phyloP scores from a whole-genome alignment of 371 early-diverging fungal genomes.

The Phascolomyces articulosus region DNA sequence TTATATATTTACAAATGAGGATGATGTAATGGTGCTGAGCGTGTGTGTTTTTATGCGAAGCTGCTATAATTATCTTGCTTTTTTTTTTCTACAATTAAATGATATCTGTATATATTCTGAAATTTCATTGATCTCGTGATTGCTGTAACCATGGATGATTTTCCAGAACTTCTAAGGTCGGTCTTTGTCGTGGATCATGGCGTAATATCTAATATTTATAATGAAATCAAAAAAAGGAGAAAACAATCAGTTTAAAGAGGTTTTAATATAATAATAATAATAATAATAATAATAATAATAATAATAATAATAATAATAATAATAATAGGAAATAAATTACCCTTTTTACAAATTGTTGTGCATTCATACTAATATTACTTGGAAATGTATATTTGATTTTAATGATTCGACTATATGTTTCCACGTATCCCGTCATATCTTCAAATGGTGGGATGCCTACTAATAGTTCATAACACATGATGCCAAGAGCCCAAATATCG shows the following conservation, averaged over 20 bases:
- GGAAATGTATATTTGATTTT: conserved; percentile 85
- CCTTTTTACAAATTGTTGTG: conserved; percentile 82
- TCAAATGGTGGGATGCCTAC: conserved; percentile 97
- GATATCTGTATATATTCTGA: too few species aligned
- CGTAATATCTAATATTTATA: conserved; percentile 65
- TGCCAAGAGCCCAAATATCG: conserved; percentile 97
- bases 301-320: too few species aligned
- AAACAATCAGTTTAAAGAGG: too few species aligned
- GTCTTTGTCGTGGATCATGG: conserved; percentile 73
- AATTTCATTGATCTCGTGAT: conserved; percentile 6
- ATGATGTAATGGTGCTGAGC: too few species aligned
- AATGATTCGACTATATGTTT: conserved; percentile 83
- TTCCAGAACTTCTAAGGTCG: conserved; percentile 74
- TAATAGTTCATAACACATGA: conserved; percentile 94
- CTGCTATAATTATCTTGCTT: too few species aligned
- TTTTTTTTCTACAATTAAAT: too few species aligned
- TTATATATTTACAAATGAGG: too few species aligned
- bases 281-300: too few species aligned
- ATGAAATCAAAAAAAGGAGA: not conserved
- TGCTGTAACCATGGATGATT: conserved; percentile 80
- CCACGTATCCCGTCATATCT: conserved; percentile 59
- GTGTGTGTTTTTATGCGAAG: too few species aligned
- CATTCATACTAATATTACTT: conserved; percentile 72
- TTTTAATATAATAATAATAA: too few species aligned
- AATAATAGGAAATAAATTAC: conserved; percentile 29